A percentile compares a stretch with the other conserved stretches of the same genome.
These are phyloP conservation scores for Pichia phayaonensis DNA, from an alignment of 805 yeast species.

Conservation along the genomic window DNA sequence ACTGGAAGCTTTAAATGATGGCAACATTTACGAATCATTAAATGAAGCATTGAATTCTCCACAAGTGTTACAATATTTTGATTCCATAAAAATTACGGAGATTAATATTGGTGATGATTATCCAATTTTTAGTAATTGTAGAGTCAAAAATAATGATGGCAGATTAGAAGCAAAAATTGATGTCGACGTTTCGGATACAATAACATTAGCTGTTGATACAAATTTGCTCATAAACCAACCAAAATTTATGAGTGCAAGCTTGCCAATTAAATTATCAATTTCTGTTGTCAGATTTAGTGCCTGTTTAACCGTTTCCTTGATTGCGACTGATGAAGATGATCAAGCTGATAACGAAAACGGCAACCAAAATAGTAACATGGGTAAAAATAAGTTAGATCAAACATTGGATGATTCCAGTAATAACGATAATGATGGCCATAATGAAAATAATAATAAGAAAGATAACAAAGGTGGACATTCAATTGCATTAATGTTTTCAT, in stretches of 20 bases:
- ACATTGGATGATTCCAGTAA: slow-evolving; percentile 1
- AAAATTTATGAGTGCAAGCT: slow-evolving; percentile 70
- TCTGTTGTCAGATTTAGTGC: slow-evolving; percentile 90
- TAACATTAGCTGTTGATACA: slow-evolving; percentile 82
- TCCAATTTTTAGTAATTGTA: slow-evolving; percentile 91
- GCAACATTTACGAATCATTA: slow-evolving; percentile 75
- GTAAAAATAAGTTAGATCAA: not conserved
- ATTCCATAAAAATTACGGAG: slow-evolving; percentile 70
- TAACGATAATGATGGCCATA: not conserved
- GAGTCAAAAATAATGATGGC: slow-evolving; percentile 50
- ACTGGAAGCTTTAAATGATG: slow-evolving; percentile 78
- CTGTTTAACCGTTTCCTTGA: slow-evolving; percentile 69
- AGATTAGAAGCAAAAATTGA: slow-evolving; percentile 80
- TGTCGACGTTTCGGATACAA: slow-evolving; percentile 79
- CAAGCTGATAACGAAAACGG: slow-evolving; percentile 9
- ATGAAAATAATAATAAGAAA: slow-evolving; percentile 2
- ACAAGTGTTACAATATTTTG: slow-evolving; percentile 69
- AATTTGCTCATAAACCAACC: slow-evolving; percentile 74
- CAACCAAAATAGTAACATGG: not conserved
- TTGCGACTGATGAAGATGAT: slow-evolving; percentile 31
- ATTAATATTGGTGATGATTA: slow-evolving; percentile 91
- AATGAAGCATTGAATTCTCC: slow-evolving; percentile 59
- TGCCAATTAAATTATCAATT: slow-evolving; percentile 80
- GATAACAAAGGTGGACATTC: slow-evolving; percentile 12
- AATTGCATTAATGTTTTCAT: slow-evolving; percentile 80